Conservation (phyloP, 1,284 basidiomycete genomes). For the Thecaphora thlaspeos region DNA sequence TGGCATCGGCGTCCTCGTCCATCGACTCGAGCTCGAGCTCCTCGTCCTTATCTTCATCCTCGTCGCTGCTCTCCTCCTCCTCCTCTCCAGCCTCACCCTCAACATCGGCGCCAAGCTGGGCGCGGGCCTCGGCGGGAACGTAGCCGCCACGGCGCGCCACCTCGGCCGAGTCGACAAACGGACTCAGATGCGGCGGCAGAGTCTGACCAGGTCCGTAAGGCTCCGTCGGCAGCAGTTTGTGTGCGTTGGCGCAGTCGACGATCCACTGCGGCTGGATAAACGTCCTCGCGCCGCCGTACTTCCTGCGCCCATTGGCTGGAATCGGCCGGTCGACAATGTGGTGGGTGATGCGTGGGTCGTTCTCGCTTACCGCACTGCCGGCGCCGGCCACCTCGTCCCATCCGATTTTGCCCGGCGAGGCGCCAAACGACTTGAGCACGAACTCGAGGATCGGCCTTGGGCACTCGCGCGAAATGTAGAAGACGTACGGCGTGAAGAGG, state of each 20-base stretch:
- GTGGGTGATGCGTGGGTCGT: conserved; percentile 77
- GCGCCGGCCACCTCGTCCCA: conserved; percentile 79
- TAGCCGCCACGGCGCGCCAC: conserved; percentile 59
- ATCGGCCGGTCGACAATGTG: conserved; percentile 88
- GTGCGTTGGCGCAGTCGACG: conserved; percentile 89
- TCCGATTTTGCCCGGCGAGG: conserved; percentile 69
- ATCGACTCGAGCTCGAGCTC: no score
- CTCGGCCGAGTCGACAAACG: conserved; percentile 79
- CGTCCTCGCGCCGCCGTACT: conserved; percentile 65
- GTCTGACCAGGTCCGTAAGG: conserved; percentile 81
- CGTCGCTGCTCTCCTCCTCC: conserved; percentile 57
- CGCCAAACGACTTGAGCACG: conserved; percentile 83
- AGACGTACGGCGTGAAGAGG: conserved; percentile 82
- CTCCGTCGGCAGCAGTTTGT: conserved; percentile 79
- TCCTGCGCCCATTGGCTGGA: conserved; percentile 40
- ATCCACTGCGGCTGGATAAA: conserved; percentile 98
- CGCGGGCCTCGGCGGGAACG: conserved; percentile 58
- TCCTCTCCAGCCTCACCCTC: conserved; percentile 43
- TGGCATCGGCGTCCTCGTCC: conserved; percentile 7
- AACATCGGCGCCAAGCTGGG: conserved; percentile 60
- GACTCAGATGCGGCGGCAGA: conserved; percentile 92
- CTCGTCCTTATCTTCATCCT: conserved; percentile 59
- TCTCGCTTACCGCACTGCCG: conserved; percentile 73
- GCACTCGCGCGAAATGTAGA: conserved; percentile 93
- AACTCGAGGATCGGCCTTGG: conserved; percentile 93